Base-by-base conservation (phyloP, 768 basidiomycete genomes). In the Collybia mongolica region DNA sequence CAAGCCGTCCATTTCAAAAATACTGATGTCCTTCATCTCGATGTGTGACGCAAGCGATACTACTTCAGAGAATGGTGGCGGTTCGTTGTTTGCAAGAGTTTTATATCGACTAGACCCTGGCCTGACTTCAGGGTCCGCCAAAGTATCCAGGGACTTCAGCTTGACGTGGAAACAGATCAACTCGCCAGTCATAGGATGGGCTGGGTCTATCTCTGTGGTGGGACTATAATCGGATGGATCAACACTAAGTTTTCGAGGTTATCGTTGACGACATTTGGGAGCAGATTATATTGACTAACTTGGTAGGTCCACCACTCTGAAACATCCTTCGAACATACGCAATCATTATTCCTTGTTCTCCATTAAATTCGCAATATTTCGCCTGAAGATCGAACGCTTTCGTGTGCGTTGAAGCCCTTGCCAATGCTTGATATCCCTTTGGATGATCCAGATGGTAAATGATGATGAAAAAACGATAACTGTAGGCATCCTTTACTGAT, bases 331-430 rank as follows among this genome's bases (percentile, higher is more conserved):
- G 69, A 2, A 75, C 61, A 59, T 75, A 85, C 0, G 79, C 75
- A 19, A 88, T 77, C 64, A 81, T 74, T 36, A 88, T 79, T 6
- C 81, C 83, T 17, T 59, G 68, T 58, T 55, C 60, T 43, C 52
- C 75, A 54, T 60, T 64, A 60, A 73, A 65, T 18, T 67, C 69
- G 73, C 82, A 76, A 55, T 84, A 87, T 58, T 79, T 81, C 20
- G 83, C 86, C 54, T 79, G 74, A 2, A 89, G 53, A 43, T 76
- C 69, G 57, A 77, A 84, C 0, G 80, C 83, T 60, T 80, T 83
- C 29, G 66, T 66, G 40, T 65, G 65, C 3, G 79, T 81, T 0
- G 71, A 70, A 24, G 77, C 62, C 35, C 80, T 74, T 1, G 82
- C 80, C 54, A 86, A 54, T 1, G 77, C 63, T 11, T 65, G 73